Evolutionary conservation across 306 rosid species (phyloP), one percentile per base, ranked within the genome.

Genomic region (Rosa multiflora): DNA sequence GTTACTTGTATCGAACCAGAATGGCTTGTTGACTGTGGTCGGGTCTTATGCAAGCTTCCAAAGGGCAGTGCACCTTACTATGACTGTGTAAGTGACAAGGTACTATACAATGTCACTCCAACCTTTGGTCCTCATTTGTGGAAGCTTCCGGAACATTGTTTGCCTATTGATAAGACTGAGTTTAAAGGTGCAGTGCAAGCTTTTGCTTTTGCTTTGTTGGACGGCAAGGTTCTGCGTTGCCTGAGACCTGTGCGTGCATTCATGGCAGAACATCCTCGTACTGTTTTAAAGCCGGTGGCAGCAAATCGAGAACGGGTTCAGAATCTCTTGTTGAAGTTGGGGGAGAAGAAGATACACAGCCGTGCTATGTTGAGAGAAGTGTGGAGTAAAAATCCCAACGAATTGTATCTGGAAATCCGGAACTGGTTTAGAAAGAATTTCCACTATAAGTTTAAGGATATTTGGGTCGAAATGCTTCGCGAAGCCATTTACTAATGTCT

Each of bases 191-290:
- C 78, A 39, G 94, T 88, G 20, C 6, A 12, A 51, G 55, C 55
- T 56, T 94, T 94, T 71, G 97, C 91, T 46, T 92, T 84, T 84
- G 91, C 90, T 59, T 87, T 94, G 89, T 94, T 92, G 53, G 91
- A 89, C 29, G 98, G 98, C 70, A 93, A 92, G 82, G 98, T 92
- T 52, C 84, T 95, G 76, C 92, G 90, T 0, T 90, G 97, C 85
- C 68, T 92, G 61, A 29, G 32, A 29, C 32, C 32, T 29, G 32
- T 29, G 32, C 32, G 32, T 29, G 32, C 32, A 29, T 29, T 29
- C 32, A 29, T 88, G 66, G 56, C 20, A 52, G 56, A 52, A 76
- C 67, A 85, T 61, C 90, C 82, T 26, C 72, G 91, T 37, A 85
- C 88, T 86, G 84, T 94, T 84, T 76, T 94, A 83, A 89, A 86